phyloP scores from a whole-genome alignment of 345 rosid species.

The Acer yangbiense region DNA sequence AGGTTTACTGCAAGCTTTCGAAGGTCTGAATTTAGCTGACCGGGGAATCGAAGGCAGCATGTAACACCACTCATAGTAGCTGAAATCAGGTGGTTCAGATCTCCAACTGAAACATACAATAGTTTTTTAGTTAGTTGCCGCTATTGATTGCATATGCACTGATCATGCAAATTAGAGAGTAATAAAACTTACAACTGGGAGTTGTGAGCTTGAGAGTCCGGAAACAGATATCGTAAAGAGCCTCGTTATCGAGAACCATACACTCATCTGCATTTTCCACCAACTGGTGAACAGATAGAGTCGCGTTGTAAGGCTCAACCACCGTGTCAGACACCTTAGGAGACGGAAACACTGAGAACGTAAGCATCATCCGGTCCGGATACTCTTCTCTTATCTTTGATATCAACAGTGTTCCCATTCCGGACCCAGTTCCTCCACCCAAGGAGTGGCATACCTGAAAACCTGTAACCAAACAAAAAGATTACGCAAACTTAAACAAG shows the following conservation, averaged over 20 bases:
- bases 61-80: constrained; percentile 86
- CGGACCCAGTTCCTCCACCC: constrained; percentile 86
- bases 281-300: constrained; percentile 80
- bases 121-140: constrained; percentile 12
- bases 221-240: constrained; percentile 81
- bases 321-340: constrained; percentile 85
- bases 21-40: constrained; percentile 81
- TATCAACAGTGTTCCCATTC: constrained; percentile 79
- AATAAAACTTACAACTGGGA: constrained; percentile 64
- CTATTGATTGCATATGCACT: no score
- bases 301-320: constrained; percentile 79
- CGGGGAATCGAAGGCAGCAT: constrained; percentile 84
- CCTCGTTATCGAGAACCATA: constrained; percentile 84
- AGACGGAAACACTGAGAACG: constrained; percentile 85
- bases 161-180: no score
- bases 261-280: constrained; percentile 88
- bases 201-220: constrained; percentile 86
- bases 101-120: constrained; percentile 56
- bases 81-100: constrained; percentile 73
- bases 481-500: neutral
- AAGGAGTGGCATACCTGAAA: constrained; percentile 83
- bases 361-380: constrained; percentile 87
- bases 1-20: constrained; percentile 86
- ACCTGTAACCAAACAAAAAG: constrained; percentile 38
- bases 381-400: constrained; percentile 79